A percentile compares a stretch with the other conserved stretches of the same genome.
phyloP scores from a whole-genome alignment of 2,329 filamentous ascomycete genomes.

The Cladosporium sp. region DNA sequence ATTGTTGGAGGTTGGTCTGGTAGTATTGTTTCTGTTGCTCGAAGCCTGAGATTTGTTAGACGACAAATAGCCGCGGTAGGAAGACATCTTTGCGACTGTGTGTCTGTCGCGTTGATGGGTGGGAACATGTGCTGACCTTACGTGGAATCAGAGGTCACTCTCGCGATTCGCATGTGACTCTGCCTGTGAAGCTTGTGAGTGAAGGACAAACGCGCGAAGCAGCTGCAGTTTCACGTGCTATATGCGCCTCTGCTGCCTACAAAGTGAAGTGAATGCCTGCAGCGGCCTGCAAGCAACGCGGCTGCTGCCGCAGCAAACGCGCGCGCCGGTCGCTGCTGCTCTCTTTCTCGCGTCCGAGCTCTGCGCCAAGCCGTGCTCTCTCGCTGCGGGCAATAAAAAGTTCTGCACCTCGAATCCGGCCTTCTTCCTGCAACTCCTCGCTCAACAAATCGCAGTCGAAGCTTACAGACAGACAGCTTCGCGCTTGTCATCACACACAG shows the following conservation, averaged over 20 bases:
- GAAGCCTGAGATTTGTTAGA: constrained; percentile 4
- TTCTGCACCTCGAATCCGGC: constrained; percentile 19
- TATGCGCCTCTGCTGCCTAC: constrained; percentile 3
- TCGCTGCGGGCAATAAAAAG: constrained; percentile 22
- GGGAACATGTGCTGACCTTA: constrained; percentile 1
- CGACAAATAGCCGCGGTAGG: neutral
- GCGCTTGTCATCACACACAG: constrained; percentile 44
- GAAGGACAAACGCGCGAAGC: no score
- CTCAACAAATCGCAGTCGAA: constrained; percentile 99
- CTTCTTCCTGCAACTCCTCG: constrained; percentile 69
- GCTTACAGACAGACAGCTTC: constrained; percentile 76
- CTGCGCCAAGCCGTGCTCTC: constrained; percentile 56
- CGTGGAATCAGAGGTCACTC: neutral
- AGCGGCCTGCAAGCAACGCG: neutral
- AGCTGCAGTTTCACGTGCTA: neutral
- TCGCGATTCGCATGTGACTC: no score
- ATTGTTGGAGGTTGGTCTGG: neutral
- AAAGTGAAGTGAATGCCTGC: constrained; percentile 11
- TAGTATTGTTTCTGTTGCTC: neutral
- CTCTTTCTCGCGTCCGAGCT: neutral
- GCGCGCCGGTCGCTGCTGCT: neutral
- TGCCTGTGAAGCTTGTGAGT: no score
- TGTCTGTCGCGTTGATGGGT: constrained; percentile 5
- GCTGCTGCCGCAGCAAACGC: constrained; percentile 7
- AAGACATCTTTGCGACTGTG: constrained; percentile 5